phyloP scores from a whole-genome alignment of 306 rosid genomes.

The Cicer pinnatifidum region DNA sequence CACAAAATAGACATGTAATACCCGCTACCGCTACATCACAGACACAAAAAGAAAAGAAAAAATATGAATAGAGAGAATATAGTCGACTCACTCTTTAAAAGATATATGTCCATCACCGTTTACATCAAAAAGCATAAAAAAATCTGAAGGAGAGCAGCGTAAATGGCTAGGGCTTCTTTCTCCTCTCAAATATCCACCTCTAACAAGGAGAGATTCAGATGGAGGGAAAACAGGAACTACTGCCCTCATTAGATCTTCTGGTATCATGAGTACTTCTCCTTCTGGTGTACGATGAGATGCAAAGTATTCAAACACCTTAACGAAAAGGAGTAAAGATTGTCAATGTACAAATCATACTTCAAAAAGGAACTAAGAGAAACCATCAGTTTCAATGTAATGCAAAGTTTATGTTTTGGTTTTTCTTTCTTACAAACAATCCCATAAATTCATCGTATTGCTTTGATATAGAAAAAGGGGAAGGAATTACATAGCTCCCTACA shows the following conservation, averaged over 20 bases:
- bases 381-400: conserved; percentile 9
- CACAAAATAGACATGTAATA: not conserved
- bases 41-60: not conserved
- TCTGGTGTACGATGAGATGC: conserved; percentile 68
- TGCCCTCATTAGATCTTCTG: conserved; percentile 92
- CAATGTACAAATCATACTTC: conserved; percentile 28
- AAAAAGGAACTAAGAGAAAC: conserved; percentile 22
- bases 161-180: conserved; percentile 87
- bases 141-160: conserved; percentile 66
- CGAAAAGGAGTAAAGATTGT: conserved; percentile 41
- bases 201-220: conserved; percentile 86
- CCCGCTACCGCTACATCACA: conserved; percentile 1
- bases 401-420: not conserved
- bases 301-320: conserved; percentile 91
- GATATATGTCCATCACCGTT: conserved; percentile 77
- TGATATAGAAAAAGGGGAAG: conserved; percentile 14
- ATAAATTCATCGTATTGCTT: not conserved
- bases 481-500: conserved; percentile 5
- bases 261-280: conserved; percentile 80
- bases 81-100: conserved; percentile 77
- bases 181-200: conserved; percentile 86
- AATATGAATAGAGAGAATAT: conserved; percentile 18
- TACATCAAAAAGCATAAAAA: conserved; percentile 90
- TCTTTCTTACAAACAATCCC: not conserved
- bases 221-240: conserved; percentile 97